Conservation (phyloP, 108 stramenopile species). For the Pinguiococcus pyrenoidosus region DNA sequence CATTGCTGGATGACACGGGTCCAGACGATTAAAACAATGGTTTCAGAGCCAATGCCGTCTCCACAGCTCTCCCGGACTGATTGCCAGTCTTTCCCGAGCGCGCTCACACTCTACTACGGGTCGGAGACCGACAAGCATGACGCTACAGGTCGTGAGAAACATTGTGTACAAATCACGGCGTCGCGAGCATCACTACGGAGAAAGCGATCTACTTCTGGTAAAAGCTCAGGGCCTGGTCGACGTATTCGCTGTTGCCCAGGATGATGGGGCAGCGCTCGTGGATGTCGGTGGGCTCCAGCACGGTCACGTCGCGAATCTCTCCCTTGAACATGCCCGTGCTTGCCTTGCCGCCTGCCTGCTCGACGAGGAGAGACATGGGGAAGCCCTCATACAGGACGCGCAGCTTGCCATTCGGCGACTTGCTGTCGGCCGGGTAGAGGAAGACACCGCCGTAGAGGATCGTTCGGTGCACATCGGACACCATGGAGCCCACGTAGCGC, state of each 20-base stretch:
- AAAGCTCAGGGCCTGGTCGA: conserved; percentile 60
- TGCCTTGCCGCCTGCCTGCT: conserved; percentile 90
- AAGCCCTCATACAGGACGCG: conserved; percentile 97
- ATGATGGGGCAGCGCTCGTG: conserved; percentile 95
- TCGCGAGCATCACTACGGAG: background rate
- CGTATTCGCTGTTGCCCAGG: conserved; percentile 79
- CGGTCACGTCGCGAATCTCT: conserved; percentile 71
- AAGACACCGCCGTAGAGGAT: conserved; percentile 97
- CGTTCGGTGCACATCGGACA: conserved; percentile 97
- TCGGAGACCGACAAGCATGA: too few relatives aligned
- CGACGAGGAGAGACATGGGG: conserved; percentile 97
- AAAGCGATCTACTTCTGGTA: conserved; percentile 52
- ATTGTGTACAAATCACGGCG: too few relatives aligned
- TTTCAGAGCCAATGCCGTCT: too few relatives aligned
- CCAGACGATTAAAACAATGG: too few relatives aligned
- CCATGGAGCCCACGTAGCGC: conserved; percentile 98
- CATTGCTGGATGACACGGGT: too few relatives aligned
- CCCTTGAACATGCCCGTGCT: conserved; percentile 84
- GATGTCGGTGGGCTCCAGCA: conserved; percentile 69
- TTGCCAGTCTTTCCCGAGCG: too few relatives aligned
- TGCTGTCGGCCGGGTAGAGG: conserved; percentile 90
- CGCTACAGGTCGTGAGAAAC: too few relatives aligned
- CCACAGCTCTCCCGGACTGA: too few relatives aligned
- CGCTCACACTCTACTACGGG: too few relatives aligned
- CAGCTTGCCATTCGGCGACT: conserved; percentile 57